Evolutionary conservation across 78 protist genomes (phyloP).

Genomic region (Emiliania huxleyi): DNA sequence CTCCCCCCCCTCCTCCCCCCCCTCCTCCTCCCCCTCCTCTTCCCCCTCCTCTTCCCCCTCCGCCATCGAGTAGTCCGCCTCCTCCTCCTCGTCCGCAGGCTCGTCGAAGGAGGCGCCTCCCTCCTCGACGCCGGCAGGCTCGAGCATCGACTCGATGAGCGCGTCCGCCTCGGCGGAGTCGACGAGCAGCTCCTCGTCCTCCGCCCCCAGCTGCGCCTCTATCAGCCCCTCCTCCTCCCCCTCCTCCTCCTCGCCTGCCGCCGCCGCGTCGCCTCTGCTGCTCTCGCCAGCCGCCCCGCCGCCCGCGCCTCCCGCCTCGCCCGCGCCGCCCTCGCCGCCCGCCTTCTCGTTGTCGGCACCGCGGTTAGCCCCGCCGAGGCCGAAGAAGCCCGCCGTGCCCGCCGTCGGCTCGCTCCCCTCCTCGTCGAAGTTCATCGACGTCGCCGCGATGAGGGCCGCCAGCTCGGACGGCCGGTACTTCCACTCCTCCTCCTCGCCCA

Average conservation of each 20-base stretch:
- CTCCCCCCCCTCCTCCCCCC: background rate
- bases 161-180: background rate
- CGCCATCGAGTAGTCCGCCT: no score
- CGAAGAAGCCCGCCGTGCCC: conserved; percentile 13
- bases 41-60: no score
- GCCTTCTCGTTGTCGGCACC: background rate
- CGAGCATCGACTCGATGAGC: background rate
- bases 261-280: background rate
- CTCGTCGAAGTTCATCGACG: background rate
- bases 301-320: no score
- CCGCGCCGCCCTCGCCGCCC: background rate
- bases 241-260: background rate
- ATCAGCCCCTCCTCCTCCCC: background rate
- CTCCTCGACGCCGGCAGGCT: background rate
- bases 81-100: background rate
- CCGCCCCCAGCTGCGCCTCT: background rate
- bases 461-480: background rate
- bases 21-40: no score
- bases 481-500: background rate
- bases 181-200: background rate
- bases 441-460: background rate
- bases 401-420: background rate
- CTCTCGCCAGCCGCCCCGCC: no score
- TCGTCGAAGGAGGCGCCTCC: background rate
- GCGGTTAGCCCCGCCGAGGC: background rate